Percentiles rank a stretch among this genome's conserved stretches.
Conservation (phyloP, 108 stramenopile species). For the Skeletonema costatum region DNA sequence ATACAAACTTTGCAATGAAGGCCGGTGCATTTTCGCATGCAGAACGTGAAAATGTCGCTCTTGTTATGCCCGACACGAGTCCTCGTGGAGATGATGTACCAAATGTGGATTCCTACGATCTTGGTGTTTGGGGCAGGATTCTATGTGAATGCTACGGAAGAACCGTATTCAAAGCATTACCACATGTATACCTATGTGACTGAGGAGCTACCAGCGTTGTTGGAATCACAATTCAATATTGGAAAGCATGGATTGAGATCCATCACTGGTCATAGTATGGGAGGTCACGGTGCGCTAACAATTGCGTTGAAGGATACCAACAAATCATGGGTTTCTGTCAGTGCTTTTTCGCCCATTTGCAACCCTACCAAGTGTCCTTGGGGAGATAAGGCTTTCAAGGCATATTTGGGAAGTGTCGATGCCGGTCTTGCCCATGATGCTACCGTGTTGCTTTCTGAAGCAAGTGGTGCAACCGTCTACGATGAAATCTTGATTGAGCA, state of each 20-base stretch:
- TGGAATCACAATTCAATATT: slow-evolving; percentile 61
- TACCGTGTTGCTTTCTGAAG: slow-evolving; percentile 65
- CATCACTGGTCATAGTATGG: slow-evolving; percentile 94
- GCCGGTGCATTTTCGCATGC: slow-evolving; percentile 85
- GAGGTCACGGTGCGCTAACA: slow-evolving; percentile 88
- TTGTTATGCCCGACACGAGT: slow-evolving; percentile 96
- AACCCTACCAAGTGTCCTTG: slow-evolving; percentile 94
- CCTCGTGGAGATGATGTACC: slow-evolving; percentile 89
- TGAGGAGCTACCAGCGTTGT: slow-evolving; percentile 81
- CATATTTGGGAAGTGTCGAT: slow-evolving; percentile 88
- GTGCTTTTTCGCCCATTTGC: slow-evolving; percentile 95
- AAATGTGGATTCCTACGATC: slow-evolving; percentile 89
- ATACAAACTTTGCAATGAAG: slow-evolving; percentile 93
- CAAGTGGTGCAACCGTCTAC: slow-evolving; percentile 23
- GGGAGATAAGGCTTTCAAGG: slow-evolving; percentile 96
- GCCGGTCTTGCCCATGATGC: slow-evolving; percentile 90
- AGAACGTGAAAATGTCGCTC: slow-evolving; percentile 78
- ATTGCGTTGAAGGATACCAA: slow-evolving; percentile 71
- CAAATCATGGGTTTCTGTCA: slow-evolving; percentile 62
- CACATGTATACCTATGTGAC: slow-evolving; percentile 96
- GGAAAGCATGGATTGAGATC: slow-evolving; percentile 54
- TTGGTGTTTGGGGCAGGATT: slow-evolving; percentile 97
- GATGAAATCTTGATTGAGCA: slow-evolving; percentile 88
- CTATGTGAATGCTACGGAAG: slow-evolving; percentile 94
- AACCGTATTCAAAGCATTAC: slow-evolving; percentile 82